A percentile compares a stretch with the other conserved stretches of the same genome.
Evolutionary conservation across 345 rosid genomes (phyloP).

Genomic region (Syzygium grande): DNA sequence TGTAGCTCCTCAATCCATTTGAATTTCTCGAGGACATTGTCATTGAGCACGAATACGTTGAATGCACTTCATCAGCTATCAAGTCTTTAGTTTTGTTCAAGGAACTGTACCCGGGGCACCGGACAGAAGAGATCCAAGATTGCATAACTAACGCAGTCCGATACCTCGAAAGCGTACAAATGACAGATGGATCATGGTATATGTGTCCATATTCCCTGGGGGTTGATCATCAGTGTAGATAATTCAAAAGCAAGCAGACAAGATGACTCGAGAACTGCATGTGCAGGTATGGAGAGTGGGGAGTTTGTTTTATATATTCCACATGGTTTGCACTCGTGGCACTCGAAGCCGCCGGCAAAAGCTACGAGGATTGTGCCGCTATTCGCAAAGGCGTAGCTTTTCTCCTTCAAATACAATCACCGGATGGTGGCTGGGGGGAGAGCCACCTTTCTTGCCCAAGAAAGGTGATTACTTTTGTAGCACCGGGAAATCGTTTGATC

Average conservation of each 20-base stretch:
- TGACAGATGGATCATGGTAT: constrained; percentile 41
- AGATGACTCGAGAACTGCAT: background rate
- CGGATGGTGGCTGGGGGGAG: background rate
- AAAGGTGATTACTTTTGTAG: background rate
- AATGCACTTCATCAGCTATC: constrained; percentile 44
- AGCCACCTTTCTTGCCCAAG: background rate
- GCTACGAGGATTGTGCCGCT: constrained; percentile 15
- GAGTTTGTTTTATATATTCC: constrained; percentile 35
- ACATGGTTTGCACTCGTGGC: constrained; percentile 47
- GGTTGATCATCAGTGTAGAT: background rate
- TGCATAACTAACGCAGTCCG: constrained; percentile 16
- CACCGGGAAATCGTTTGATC: no score
- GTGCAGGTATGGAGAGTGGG: constrained; percentile 35
- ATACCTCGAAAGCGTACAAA: constrained; percentile 27
- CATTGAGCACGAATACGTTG: constrained; percentile 23
- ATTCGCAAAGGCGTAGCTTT: constrained; percentile 12
- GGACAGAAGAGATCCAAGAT: constrained; percentile 23
- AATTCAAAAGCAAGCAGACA: background rate
- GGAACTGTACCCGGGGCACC: constrained; percentile 32
- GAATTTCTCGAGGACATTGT: constrained; percentile 30
- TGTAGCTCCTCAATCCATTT: constrained; percentile 43
- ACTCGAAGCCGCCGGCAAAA: constrained; percentile 32
- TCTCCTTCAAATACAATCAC: background rate
- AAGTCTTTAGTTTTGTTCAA: constrained; percentile 34
- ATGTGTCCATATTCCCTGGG: background rate